Evolutionary conservation across 2,329 filamentous ascomycete genomes (phyloP).

Genomic region (Byssoonygena ceratinophila): DNA sequence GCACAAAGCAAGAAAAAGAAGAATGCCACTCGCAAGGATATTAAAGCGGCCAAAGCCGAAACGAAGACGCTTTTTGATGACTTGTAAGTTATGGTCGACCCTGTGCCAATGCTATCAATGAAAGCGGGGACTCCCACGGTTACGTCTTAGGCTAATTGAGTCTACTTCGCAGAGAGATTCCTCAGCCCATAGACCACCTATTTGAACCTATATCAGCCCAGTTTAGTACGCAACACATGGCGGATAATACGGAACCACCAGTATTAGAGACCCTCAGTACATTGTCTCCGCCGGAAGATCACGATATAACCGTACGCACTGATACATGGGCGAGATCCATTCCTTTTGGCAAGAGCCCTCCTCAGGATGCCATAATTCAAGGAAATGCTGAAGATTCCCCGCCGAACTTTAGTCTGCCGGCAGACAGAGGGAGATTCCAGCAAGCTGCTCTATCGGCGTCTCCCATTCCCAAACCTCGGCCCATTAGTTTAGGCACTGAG

Average conservation of each 20-base stretch:
- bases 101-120: neutral
- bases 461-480: conserved; percentile 32
- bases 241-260: conserved; percentile 27
- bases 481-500: conserved; percentile 34
- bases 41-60: conserved; percentile 27
- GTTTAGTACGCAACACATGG: conserved; percentile 19
- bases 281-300: conserved; percentile 24
- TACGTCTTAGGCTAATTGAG: neutral
- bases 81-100: conserved; percentile 24
- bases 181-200: conserved; percentile 23
- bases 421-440: conserved; percentile 32
- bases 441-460: conserved; percentile 35
- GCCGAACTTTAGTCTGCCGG: conserved; percentile 31
- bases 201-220: conserved; percentile 26
- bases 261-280: conserved; percentile 32
- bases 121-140: neutral
- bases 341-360: conserved; percentile 38
- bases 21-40: conserved; percentile 29
- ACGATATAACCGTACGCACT: conserved; percentile 30
- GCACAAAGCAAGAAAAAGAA: conserved; percentile 29
- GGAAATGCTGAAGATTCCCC: conserved; percentile 31
- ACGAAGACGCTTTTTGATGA: conserved; percentile 27
- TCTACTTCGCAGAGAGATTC: conserved; percentile 20
- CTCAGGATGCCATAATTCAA: conserved; percentile 29
- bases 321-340: conserved; percentile 38